Base-by-base conservation (phyloP, 140 eudicot species). In the Anethum foeniculum region DNA sequence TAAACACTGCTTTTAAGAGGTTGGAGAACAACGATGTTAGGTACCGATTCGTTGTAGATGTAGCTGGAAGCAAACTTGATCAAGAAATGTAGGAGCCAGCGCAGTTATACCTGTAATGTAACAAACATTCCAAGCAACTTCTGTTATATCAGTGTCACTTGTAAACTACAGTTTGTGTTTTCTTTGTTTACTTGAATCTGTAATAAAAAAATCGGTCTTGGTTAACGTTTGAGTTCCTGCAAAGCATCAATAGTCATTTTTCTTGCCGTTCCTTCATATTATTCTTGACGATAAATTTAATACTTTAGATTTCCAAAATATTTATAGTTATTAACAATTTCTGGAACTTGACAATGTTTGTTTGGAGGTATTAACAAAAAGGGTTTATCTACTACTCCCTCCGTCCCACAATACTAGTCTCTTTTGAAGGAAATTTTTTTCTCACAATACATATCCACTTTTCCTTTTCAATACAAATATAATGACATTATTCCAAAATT, bases 41-140 rank as follows among this genome's bases (percentile, higher is more conserved):
- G 65, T 94, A 94, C 86, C 86, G 98, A 34, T 94, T 94, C 32
- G 98, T 94, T 0, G 97, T 94, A 27, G 98, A 94, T 58, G 98
- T 94, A 19, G 93, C 93, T 14, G 93, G 97, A n/a, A 90, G 96
- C 96, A 88, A 92, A 49, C 88, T 94, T 9, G 90, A 85, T 30
- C 75, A 80, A 56, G 68, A 60, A 82, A 58, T 19, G 7, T 15
- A 76, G 14, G 25, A 18, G 76, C 27, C 67, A 58, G 64, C 0
- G n/a, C 64, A 54, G 64, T 21, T 5, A 54, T 21, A 21, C 7
- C 19, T 54, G 64, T 54, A 54, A 54, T 54, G 27, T 21, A 54
- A 54, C 27, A 51, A 6, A 51, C 58, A 15, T 15, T 18, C 7
- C 58, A 14, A 0, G 21, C 64, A 54, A 19, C 2, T n/a, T 12